These are phyloP conservation scores for Cercospora zeae-maydis DNA, from an alignment of 2,329 filamentous ascomycete species.

Conservation along the genomic window DNA sequence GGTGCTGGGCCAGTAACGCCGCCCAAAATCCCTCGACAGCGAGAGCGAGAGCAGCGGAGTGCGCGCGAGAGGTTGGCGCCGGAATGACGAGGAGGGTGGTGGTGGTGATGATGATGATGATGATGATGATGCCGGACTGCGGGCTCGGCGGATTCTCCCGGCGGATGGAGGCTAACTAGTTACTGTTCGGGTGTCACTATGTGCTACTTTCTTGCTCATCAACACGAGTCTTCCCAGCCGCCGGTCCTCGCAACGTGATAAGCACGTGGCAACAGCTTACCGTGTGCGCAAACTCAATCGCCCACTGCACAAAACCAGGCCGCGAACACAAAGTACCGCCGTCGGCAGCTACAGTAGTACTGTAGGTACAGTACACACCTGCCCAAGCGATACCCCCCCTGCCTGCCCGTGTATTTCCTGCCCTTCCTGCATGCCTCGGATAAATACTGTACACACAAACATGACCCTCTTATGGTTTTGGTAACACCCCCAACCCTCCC, in stretches of 20 bases:
- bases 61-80: neutral
- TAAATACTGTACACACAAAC: neutral
- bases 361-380: too few relatives aligned
- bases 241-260: neutral
- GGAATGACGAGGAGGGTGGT: neutral
- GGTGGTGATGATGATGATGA: neutral
- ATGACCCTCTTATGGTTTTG: neutral
- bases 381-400: neutral
- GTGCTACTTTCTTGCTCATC: neutral
- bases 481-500: neutral
- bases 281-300: neutral
- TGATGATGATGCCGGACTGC: neutral
- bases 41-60: neutral
- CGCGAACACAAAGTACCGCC: neutral
- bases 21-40: neutral
- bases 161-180: too few relatives aligned
- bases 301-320: neutral
- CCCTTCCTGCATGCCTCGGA: neutral
- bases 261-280: neutral
- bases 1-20: neutral
- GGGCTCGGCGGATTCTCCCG: too few relatives aligned
- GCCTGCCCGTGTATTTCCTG: neutral
- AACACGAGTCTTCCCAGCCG: neutral
- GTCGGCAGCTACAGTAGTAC: neutral
- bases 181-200: too few relatives aligned